Percentiles rank a stretch among this genome's conserved stretches.
These are phyloP conservation scores for Candida tropicalis DNA, from an alignment of 1,139 yeast genomes.

Conservation along the genomic window DNA sequence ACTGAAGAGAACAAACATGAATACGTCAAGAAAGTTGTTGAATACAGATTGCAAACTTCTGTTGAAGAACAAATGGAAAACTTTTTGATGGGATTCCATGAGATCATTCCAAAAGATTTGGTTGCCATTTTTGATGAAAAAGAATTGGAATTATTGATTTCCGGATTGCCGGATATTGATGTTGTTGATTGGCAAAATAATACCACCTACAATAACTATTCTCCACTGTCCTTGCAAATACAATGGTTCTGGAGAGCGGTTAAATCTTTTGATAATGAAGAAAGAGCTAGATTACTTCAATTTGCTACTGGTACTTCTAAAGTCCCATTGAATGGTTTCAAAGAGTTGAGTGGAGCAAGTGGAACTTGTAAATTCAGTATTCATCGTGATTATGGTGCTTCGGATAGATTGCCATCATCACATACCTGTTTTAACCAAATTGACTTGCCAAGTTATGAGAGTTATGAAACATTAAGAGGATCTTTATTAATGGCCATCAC, in stretches of 20 bases:
- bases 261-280: slow-evolving; percentile 90
- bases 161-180: slow-evolving; percentile 96
- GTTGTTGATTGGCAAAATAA: slow-evolving; percentile 94
- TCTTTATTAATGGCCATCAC: slow-evolving; percentile 83
- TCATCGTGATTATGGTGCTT: slow-evolving; percentile 85
- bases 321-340: slow-evolving; percentile 94
- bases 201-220: slow-evolving; percentile 80
- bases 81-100: slow-evolving; percentile 86
- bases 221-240: slow-evolving; percentile 82
- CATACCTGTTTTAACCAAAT: slow-evolving; percentile 96
- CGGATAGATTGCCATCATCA: slow-evolving; percentile 88
- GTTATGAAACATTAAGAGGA: slow-evolving; percentile 82
- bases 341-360: slow-evolving; percentile 84
- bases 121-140: slow-evolving; percentile 93
- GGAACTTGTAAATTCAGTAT: slow-evolving; percentile 88
- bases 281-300: slow-evolving; percentile 89
- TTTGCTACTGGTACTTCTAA: slow-evolving; percentile 98
- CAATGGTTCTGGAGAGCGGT: slow-evolving; percentile 99
- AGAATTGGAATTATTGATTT: slow-evolving; percentile 86
- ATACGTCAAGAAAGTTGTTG: slow-evolving; percentile 83
- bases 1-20: slow-evolving; percentile 93
- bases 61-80: slow-evolving; percentile 88
- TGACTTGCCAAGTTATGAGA: slow-evolving; percentile 90
- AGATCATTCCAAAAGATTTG: slow-evolving; percentile 84
- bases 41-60: slow-evolving; percentile 80